Evolutionary conservation across 2,329 filamentous ascomycete species (phyloP), one percentile per base, ranked within the genome.

Genomic region (Knoxdaviesia proteae): DNA sequence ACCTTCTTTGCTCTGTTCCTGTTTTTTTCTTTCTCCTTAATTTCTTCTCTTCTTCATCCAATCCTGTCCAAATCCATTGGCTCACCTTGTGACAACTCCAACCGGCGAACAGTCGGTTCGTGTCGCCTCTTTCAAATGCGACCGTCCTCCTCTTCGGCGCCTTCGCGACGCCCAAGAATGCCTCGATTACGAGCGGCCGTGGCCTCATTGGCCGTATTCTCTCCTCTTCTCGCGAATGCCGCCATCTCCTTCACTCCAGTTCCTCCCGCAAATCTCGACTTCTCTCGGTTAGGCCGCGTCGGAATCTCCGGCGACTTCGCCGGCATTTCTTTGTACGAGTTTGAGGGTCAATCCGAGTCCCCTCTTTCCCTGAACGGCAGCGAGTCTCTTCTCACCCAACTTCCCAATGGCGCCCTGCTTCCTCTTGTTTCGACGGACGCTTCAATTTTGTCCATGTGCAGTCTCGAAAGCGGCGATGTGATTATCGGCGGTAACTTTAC

Each of bases 401-500:
- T 93, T 49, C 88, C 90, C 4, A 90, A 94, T 61, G 86, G 87
- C 51, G 74, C 77, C 32, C 84, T 94, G 50, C 69, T 77, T 20
- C 73, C 76, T 11, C 63, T 94, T 40, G 73, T 79, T 42, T 69
- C 74, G 36, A 79, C 86, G 38, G 84, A 96, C 59, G 87, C 80
- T 45, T 76, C 80, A 40, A 94, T 98, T 54, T 71, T 77, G 54
- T 71, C 84, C 49, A 90, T 98, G 81, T 98, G 90, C 62, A 70
- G 83, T 57, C 80, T 81, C 49, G 69, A 67, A 5, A 61, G 79
- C 44, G 66, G 71, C n/a, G 79, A 80, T 36, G 72, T 96, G 32
- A 71, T 96, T 40, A 71, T 98, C 10, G 90, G 82, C 44, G 90
- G 90, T 40, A 96, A 96, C 62, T 98, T 98, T 56, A 96, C 90